Conservation (phyloP, 2,329 filamentous ascomycete species). For the Ramularia collo-cygni region DNA sequence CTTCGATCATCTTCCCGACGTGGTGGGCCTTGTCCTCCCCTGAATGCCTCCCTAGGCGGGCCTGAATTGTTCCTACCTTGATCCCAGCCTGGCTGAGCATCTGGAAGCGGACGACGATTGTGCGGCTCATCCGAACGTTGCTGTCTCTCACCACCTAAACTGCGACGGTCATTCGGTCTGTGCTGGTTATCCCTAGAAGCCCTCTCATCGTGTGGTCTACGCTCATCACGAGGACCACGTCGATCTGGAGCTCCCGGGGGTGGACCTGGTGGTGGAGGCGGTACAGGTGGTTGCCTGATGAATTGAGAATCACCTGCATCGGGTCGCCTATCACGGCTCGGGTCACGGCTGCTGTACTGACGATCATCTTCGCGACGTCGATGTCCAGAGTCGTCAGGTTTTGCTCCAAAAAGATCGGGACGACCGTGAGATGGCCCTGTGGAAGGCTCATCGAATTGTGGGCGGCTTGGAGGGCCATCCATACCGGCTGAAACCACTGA, state of each 20-base stretch:
- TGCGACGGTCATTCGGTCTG: constrained; percentile 10
- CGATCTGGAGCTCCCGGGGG: constrained; percentile 21
- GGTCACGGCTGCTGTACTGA: constrained; percentile 21
- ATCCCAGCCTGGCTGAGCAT: constrained; percentile 16
- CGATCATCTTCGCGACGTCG: constrained; percentile 24
- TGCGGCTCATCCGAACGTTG: constrained; percentile 12
- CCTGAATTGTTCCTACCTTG: constrained; percentile 10
- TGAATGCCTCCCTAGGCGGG: constrained; percentile 18
- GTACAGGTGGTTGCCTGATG: constrained; percentile 10
- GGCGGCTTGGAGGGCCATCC: constrained; percentile 14
- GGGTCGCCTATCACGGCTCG: constrained; percentile 22
- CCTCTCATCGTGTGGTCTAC: constrained; percentile 19
- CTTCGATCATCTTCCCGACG: constrained; percentile 19
- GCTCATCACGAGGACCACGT: constrained; percentile 20
- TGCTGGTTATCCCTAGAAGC: constrained; percentile 8
- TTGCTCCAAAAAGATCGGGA: constrained; percentile 19
- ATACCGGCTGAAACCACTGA: constrained; percentile 16
- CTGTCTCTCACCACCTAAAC: constrained; percentile 15
- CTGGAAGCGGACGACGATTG: constrained; percentile 4
- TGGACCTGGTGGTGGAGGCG: constrained; percentile 15
- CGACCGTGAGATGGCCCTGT: constrained; percentile 2
- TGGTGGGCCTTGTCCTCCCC: constrained; percentile 10
- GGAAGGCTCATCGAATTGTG: constrained; percentile 11
- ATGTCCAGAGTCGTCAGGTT: constrained; percentile 13
- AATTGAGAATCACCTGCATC: constrained; percentile 12